Evolutionary conservation across 768 basidiomycete genomes (phyloP), one percentile per base, ranked within the genome.

Genomic region (Leccinum imitatum): DNA sequence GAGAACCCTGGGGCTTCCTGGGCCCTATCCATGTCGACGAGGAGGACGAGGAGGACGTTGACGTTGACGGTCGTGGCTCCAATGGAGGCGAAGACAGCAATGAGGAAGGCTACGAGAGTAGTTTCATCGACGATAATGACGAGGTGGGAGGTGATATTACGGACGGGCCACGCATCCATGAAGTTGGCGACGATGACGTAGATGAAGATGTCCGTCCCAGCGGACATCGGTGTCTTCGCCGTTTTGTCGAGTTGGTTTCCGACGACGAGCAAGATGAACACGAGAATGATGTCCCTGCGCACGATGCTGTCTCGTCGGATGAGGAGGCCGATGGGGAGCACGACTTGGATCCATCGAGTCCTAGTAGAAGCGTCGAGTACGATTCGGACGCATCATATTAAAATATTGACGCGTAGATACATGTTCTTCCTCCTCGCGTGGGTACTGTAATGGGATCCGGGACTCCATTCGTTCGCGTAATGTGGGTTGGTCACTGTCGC

Each of bases 61-160:
- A 63, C 19, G 64, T 60, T 0, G 61, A 63, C 13, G 30, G 48
- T 60, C 55, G 35, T 41, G 63, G 21, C 47, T 51, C 4, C 17
- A 59, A 54, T 6, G 67, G 67, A 15, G 65, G 55, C 15, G 71
- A 70, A 17, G 69, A 60, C 15, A 67, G 65, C 4, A 76, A 65
- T 2, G 77, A 78, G 0, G 78, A 74, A 17, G 77, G 69, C 13
- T 84, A 83, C 53, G 82, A 82, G 60, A 76, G 78, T 62, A 83
- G 83, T 67, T 86, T 86, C 64, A 84, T 86, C 53, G 83, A 84
- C 46, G 84, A 85, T 47, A 74, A 63, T 25, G 75, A 75, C 17
- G 72, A 66, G 9, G 72, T 65, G 14, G 53, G 30, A 33, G 51
- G 54, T 21, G 56, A 33, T 7, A 2, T 37, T 46, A 35, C 53